Base-by-base conservation (phyloP, 2,329 filamentous ascomycete species). In the Hymenoscyphus infarciens region DNA sequence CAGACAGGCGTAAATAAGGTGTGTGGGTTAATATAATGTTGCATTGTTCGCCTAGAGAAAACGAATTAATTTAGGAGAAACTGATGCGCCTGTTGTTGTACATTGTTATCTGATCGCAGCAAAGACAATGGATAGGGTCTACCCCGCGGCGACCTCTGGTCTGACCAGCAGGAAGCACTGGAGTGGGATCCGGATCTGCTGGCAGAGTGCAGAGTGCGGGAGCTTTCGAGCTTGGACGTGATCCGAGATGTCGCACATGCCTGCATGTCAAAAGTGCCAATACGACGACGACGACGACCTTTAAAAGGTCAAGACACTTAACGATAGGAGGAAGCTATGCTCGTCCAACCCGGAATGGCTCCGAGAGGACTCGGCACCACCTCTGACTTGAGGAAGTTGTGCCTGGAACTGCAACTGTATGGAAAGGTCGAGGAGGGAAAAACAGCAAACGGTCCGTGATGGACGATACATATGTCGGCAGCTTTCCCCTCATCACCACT, bases 171-270 rank as follows among this genome's bases (percentile, higher is more conserved):
- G 59, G 49, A 60, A 61, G 60, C 60, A 59, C 8, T 38, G 19
- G 22, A 57, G 56, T 39, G 54, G 56, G 56, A 57, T 57, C 56
- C 33, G 61, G 67, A 69, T 69, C 65, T 60, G 15, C 58, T 60
- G 42, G n/a, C 13, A 57, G 31, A 38, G 33, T 63, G 66, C 66
- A 62, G 68, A 59, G 31, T 63, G 65, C 65, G 67, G 68, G 59
- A 70, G 67, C 64, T 68, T 66, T 60, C 66, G 66, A 63, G 29
- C 22, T 35, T 33, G 45, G 31, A 55, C 27, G 19, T 38, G 25
- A 31, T 33, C 55, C 49, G 64, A 64, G 56, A 71, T 71, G 70
- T 71, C 67, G 66, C 65, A 70, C 69, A 71, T 69, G 31, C 33
- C 54, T 55, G 54, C 62, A 59, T 25, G 42, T 31, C 62, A 52